Percentiles rank a stretch among this genome's conserved stretches.
Evolutionary conservation across 768 basidiomycete genomes (phyloP).

Genomic region (Melanogaster broomeanus): DNA sequence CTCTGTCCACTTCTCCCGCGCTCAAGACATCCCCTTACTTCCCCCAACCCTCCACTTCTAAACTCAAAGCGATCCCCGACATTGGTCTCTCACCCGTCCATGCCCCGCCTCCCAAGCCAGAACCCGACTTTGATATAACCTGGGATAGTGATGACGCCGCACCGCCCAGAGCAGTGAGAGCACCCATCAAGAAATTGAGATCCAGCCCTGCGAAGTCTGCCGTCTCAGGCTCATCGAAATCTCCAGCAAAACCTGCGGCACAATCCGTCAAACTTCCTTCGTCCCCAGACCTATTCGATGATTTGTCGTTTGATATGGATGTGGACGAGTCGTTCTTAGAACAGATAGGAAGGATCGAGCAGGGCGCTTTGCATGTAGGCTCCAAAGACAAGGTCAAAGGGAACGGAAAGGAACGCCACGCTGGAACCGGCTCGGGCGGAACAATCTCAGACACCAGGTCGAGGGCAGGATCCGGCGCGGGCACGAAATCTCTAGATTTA

Average conservation of each 20-base stretch:
- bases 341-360: slow-evolving; percentile 33
- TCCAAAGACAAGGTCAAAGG: slow-evolving; percentile 21
- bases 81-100: slow-evolving; percentile 33
- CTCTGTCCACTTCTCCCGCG: slow-evolving; percentile 4
- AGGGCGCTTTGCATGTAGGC: slow-evolving; percentile 12
- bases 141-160: slow-evolving; percentile 36
- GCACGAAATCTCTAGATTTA: slow-evolving; percentile 13
- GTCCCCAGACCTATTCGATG: slow-evolving; percentile 32
- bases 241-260: background rate
- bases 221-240: slow-evolving; percentile 5
- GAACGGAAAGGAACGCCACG: slow-evolving; percentile 12
- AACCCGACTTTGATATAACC: slow-evolving; percentile 21
- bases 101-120: slow-evolving; percentile 17
- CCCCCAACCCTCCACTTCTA: slow-evolving; percentile 2
- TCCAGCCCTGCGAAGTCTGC: slow-evolving; percentile 10
- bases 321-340: slow-evolving; percentile 43
- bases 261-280: slow-evolving; percentile 9
- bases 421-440: background rate
- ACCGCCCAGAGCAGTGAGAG: slow-evolving; percentile 7
- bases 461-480: slow-evolving; percentile 6
- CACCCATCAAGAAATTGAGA: slow-evolving; percentile 2
- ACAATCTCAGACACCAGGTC: background rate
- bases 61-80: slow-evolving; percentile 17
- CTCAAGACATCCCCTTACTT: slow-evolving; percentile 23
- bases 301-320: slow-evolving; percentile 36